These are phyloP conservation scores for Chaetomium fimeti DNA, from an alignment of 495 filamentous ascomycete genomes.

Conservation along the genomic window DNA sequence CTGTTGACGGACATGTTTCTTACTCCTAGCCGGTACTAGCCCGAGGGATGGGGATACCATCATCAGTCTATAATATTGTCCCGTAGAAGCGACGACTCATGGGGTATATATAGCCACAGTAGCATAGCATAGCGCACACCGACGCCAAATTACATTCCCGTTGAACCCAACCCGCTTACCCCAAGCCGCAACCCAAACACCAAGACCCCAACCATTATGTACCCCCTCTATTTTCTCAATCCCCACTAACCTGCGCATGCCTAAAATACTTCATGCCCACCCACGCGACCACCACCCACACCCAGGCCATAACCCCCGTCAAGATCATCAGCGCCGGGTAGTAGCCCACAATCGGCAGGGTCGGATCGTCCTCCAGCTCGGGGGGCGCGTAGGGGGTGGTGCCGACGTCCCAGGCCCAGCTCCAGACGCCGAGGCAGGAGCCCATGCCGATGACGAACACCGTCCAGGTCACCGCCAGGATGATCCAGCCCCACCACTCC, in stretches of 20 bases:
- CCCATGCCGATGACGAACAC: constrained; percentile 96
- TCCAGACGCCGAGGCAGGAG: constrained; percentile 95
- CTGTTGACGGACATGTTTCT: too few relatives aligned
- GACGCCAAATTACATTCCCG: not conserved
- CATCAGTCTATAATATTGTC: too few relatives aligned
- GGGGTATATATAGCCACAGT: constrained; percentile 3
- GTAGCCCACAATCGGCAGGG: constrained; percentile 91
- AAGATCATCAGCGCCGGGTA: constrained; percentile 92
- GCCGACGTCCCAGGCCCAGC: constrained; percentile 99
- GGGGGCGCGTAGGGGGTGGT: constrained; percentile 91
- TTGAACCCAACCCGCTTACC: not conserved
- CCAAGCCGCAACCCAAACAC: not conserved
- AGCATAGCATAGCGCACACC: not conserved
- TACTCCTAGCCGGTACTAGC: too few relatives aligned
- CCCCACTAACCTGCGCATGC: constrained; percentile 79
- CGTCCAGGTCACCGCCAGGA: constrained; percentile 84
- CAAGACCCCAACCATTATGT: not conserved
- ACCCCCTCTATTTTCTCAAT: too few relatives aligned
- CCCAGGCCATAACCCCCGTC: constrained; percentile 95
- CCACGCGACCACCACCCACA: constrained; percentile 97
- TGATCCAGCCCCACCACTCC: constrained; percentile 94
- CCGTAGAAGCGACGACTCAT: not conserved
- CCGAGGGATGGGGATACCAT: too few relatives aligned
- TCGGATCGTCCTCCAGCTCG: constrained; percentile 89
- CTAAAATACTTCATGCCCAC: constrained; percentile 99